phyloP scores from a whole-genome alignment of 352 stramenopile species.

The Aphanomyces invadans region DNA sequence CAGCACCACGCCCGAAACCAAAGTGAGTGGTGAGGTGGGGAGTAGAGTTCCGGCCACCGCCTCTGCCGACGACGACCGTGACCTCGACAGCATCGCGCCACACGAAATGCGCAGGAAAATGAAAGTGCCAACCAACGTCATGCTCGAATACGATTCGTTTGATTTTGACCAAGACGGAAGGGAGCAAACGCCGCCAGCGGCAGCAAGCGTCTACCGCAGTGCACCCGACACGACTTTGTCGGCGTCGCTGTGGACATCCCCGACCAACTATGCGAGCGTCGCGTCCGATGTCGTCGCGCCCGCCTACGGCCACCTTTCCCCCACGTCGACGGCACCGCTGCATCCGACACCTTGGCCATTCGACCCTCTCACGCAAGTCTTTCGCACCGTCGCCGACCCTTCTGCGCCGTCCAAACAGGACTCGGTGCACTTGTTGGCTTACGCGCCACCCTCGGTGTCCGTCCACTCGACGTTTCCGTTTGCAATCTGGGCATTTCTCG shows the following conservation, averaged over 20 bases:
- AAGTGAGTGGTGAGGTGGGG: no score
- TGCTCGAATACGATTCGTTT: background rate
- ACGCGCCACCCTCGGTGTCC: slow-evolving; percentile 50
- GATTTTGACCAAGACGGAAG: slow-evolving; percentile 30
- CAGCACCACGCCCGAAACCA: background rate
- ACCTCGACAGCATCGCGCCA: background rate
- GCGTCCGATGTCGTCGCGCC: background rate
- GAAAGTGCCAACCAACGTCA: background rate
- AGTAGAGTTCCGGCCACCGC: no score
- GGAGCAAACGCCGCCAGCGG: background rate
- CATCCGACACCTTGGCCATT: background rate
- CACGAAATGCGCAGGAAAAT: background rate
- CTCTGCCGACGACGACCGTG: no score
- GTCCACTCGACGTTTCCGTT: slow-evolving; percentile 56
- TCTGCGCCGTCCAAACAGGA: no score
- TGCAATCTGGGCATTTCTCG: slow-evolving; percentile 61
- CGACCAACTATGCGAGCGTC: background rate
- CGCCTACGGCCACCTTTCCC: background rate
- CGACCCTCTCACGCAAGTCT: background rate
- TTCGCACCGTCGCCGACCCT: no score
- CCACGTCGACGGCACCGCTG: background rate
- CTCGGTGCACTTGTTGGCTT: slow-evolving; percentile 71
- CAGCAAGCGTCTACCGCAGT: background rate
- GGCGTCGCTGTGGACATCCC: background rate
- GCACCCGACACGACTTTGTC: no score